Evolutionary conservation across 306 rosid species (phyloP), one percentile per base, ranked within the genome.

Genomic region (Sphenostylis stenocarpa): DNA sequence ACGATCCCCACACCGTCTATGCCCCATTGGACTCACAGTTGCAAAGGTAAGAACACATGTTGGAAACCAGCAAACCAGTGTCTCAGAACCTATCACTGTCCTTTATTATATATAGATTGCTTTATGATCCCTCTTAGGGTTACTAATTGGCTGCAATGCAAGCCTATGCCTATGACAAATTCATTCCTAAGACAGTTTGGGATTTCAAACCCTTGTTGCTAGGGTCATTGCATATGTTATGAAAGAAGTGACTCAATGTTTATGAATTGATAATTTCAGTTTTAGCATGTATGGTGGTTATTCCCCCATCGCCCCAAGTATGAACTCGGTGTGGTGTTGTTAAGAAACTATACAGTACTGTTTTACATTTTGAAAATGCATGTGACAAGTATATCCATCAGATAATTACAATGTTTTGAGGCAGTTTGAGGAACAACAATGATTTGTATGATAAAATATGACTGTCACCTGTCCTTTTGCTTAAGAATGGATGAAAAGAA

Each of bases 1-100:
- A 4, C 81, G 98, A 80, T 87, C 97, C 60, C 98, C 98, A 76
- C 98, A 95, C 75, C 90, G 98, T 68, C 95, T 95, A 19, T 95
- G 96, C 79, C 98, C 98, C 81, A 92, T 95, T 80, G 98, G 98
- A 78, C 93, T 92, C 72, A 89, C 96, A 15, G 91, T 95, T 84
- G 97, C 97, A 6, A 95, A 88, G 97, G 98, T 90, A 80, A 72
- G 81, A 45, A 41, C 6, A 51, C 29, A 11, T 64, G 34, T 69
- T 77, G 15, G 12, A 67, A 11, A 80, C 51, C 69, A 16, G 13
- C 21, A 61, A 72, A 80, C 24, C 49, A 16, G 28, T 48, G 61
- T 48, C 58, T 52, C 56, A 0, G 60, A 24, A 76, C 47, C 33
- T 65, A 26, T 38, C 55, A 62, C 47, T 16, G 14, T 65, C 75